phyloP scores from a whole-genome alignment of 208 protist genomes.

The Angomonas ambiguus region DNA sequence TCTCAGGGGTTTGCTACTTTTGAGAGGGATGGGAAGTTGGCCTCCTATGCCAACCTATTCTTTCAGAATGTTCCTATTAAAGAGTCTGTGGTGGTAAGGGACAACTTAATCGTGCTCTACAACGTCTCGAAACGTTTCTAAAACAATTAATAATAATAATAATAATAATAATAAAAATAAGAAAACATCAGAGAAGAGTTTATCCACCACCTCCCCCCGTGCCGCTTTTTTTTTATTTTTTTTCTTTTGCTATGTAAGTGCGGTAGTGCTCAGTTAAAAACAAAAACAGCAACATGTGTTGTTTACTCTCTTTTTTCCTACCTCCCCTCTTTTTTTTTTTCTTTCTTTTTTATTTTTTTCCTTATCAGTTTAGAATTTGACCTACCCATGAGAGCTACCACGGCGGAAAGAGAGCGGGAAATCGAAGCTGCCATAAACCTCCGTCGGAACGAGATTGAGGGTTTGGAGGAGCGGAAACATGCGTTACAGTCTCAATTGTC shows the following conservation, averaged over 20 bases:
- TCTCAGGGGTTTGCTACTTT: slow-evolving; percentile 69
- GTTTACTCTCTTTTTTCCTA: slow-evolving; percentile 5
- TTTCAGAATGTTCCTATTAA: slow-evolving; percentile 39
- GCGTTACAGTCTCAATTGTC: slow-evolving; percentile 47
- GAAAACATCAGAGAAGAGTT: background rate
- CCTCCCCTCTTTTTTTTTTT: slow-evolving; percentile 5
- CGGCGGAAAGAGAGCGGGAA: slow-evolving; percentile 52
- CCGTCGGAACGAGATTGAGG: slow-evolving; percentile 56
- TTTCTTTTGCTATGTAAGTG: background rate
- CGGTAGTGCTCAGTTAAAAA: background rate
- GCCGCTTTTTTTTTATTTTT: too few species aligned
- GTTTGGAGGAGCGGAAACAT: slow-evolving; percentile 45
- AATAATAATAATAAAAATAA: background rate
- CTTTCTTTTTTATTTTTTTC: slow-evolving; percentile 11
- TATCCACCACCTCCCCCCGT: background rate
- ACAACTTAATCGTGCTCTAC: slow-evolving; percentile 53
- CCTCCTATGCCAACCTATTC: slow-evolving; percentile 36
- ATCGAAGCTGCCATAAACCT: slow-evolving; percentile 55
- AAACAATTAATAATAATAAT: background rate
- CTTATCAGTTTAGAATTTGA: background rate
- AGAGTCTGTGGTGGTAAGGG: slow-evolving; percentile 62
- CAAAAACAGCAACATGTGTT: background rate
- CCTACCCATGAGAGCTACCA: slow-evolving; percentile 41
- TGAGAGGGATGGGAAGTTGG: slow-evolving; percentile 65
- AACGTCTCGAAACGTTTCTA: slow-evolving; percentile 48